Conservation (phyloP, 345 rosid genomes). For the Eucalyptus pumila region DNA sequence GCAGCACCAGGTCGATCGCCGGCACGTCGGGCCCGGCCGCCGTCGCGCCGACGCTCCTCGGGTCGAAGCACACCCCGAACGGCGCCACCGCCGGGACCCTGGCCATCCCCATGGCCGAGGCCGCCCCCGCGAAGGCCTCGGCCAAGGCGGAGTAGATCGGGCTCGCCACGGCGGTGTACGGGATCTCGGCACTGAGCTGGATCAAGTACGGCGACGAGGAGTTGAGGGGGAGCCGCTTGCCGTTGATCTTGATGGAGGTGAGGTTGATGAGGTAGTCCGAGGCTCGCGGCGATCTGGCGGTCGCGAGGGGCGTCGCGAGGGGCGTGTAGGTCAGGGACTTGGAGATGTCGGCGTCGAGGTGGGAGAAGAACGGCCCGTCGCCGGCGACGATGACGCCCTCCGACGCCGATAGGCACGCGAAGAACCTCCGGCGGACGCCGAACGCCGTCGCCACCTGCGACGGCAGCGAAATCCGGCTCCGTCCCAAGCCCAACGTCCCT, state of each 20-base stretch:
- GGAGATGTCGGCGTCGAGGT: slow-evolving; percentile 19
- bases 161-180: slow-evolving; percentile 59
- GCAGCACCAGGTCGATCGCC: slow-evolving; percentile 50
- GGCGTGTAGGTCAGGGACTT: slow-evolving; percentile 50
- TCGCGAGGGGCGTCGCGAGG: slow-evolving; percentile 4
- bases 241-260: slow-evolving; percentile 43
- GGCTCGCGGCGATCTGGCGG: neutral
- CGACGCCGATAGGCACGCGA: slow-evolving; percentile 33
- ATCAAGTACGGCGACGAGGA: slow-evolving; percentile 1
- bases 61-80: slow-evolving; percentile 38
- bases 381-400: slow-evolving; percentile 32
- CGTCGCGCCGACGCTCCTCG: neutral
- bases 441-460: slow-evolving; percentile 12
- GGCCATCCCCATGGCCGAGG: slow-evolving; percentile 19
- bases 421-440: slow-evolving; percentile 20
- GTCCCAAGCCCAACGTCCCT: slow-evolving; percentile 63
- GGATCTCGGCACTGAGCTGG: slow-evolving; percentile 41
- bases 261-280: slow-evolving; percentile 33
- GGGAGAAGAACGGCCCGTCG: slow-evolving; percentile 8
- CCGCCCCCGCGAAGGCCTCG: slow-evolving; percentile 31
- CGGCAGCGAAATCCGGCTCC: slow-evolving; percentile 31
- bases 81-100: slow-evolving; percentile 35
- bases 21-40: slow-evolving; percentile 18
- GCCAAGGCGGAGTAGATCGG: slow-evolving; percentile 30
- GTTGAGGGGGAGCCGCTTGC: slow-evolving; percentile 13